Evolutionary conservation across 768 basidiomycete species (phyloP), one percentile per base, ranked within the genome.

Genomic region (Macrolepiota fuliginosa): DNA sequence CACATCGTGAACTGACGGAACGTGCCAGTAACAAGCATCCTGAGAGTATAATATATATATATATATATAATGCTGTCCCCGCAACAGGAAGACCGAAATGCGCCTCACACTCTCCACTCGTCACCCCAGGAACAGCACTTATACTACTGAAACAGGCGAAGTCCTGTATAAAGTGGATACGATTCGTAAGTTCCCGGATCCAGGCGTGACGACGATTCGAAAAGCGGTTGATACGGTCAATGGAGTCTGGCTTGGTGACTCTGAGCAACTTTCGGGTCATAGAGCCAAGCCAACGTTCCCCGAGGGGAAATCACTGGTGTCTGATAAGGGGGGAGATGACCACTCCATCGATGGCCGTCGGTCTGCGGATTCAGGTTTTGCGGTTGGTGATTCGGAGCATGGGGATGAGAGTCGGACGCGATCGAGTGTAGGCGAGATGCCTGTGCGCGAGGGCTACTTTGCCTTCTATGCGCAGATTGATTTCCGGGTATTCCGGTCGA

Each of bases 101-200:
- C 63, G 63, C 19, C 69, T 72, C 40, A 59, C 64, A 47, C 65
- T 72, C n/a, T 68, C 67, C 10, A 64, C 56, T 25, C 53, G 49
- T 25, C 57, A 65, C 37, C 69, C 69, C 10, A 67, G 64, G 47
- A 61, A 69, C 47, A 57, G 66, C 12, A 62, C 64, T n/a, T 72
- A 67, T 50, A 55, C 62, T 35, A 67, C 63, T 6, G 63, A 68
- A 27, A 58, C 66, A 2, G 69, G 68, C 3, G 61, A 68, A 24
- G 54, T 65, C 4, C 36, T 72, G 4, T 70, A 70, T 62, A 69
- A 66, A 45, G 67, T 64, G 24, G 60, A 62, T 13, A 64, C 66
- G 2, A 63, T 61, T 1, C 56, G 29, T 29, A 58, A 45, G n/a
- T 17, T 65, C 32, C 36, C 54, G 7, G 29, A 32, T 4, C 17